These are phyloP conservation scores for Gastrolobium bilobum DNA, from an alignment of 306 rosid species.

Conservation along the genomic window DNA sequence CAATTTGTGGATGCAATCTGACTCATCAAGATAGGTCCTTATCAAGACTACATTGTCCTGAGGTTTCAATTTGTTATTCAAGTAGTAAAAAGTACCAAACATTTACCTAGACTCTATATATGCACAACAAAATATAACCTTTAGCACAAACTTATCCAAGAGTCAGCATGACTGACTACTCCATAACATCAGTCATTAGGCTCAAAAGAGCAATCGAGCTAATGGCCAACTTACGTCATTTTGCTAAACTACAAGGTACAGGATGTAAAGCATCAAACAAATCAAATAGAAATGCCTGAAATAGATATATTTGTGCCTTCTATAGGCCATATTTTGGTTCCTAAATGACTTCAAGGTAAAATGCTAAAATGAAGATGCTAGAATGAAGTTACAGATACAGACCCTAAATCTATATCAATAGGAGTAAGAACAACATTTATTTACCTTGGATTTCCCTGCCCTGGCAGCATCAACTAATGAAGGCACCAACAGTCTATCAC, in stretches of 20 bases:
- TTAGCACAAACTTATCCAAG: slow-evolving; percentile 11
- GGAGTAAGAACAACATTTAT: slow-evolving; percentile 37
- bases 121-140: not conserved
- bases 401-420: slow-evolving; percentile 11
- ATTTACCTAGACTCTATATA: slow-evolving; percentile 13
- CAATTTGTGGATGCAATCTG: slow-evolving; percentile 34
- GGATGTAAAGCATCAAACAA: not conserved
- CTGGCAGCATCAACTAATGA: slow-evolving; percentile 80
- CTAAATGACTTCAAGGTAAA: slow-evolving; percentile 9
- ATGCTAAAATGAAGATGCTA: slow-evolving; percentile 3
- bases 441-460: slow-evolving; percentile 93
- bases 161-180: not conserved
- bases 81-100: slow-evolving; percentile 27
- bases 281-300: slow-evolving; percentile 10
- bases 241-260: slow-evolving; percentile 16
- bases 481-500: slow-evolving; percentile 88
- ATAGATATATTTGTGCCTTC: slow-evolving; percentile 17
- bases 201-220: not conserved
- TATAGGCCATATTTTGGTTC: slow-evolving; percentile 6
- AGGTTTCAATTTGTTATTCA: slow-evolving; percentile 6
- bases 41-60: slow-evolving; percentile 1
- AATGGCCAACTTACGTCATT: slow-evolving; percentile 7
- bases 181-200: slow-evolving; percentile 18
- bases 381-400: not conserved
- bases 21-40: slow-evolving; percentile 17